Evolutionary conservation across 2,329 filamentous ascomycete species (phyloP).

Genomic region (Neophaeococcomyces mojaviensis): DNA sequence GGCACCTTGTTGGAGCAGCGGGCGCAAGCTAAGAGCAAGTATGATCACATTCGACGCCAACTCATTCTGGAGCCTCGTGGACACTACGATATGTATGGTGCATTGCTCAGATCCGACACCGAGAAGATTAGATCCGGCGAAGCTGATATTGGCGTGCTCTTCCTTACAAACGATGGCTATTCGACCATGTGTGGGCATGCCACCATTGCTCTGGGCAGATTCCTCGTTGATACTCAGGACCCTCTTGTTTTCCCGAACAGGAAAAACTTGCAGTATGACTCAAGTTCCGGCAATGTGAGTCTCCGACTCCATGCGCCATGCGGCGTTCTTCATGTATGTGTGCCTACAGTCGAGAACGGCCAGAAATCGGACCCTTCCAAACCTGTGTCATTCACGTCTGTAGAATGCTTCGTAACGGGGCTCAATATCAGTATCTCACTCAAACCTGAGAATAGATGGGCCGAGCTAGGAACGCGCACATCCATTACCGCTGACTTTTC

Average conservation of each 20-base stretch:
- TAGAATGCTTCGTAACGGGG: conserved; percentile 36
- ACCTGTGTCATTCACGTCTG: conserved; percentile 35
- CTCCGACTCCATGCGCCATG: conserved; percentile 40
- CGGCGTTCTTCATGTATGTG: conserved; percentile 35
- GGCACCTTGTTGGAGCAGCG: conserved; percentile 38
- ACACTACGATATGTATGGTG: conserved; percentile 47
- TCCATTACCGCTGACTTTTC: conserved; percentile 27
- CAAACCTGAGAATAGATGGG: conserved; percentile 30
- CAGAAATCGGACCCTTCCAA: conserved; percentile 31
- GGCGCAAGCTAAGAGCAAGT: conserved; percentile 30
- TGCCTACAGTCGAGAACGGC: conserved; percentile 29
- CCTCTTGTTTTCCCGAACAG: conserved; percentile 32
- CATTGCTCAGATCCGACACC: conserved; percentile 37
- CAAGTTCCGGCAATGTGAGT: conserved; percentile 19
- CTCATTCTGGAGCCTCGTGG: conserved; percentile 44
- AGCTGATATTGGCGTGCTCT: conserved; percentile 44
- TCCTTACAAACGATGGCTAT: conserved; percentile 42
- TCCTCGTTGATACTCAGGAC: conserved; percentile 37
- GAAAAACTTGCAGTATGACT: conserved; percentile 26
- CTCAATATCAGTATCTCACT: conserved; percentile 28
- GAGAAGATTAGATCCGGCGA: conserved; percentile 33
- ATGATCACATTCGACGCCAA: conserved; percentile 35
- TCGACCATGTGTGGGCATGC: conserved; percentile 48
- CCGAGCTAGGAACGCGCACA: conserved; percentile 26
- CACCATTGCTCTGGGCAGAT: conserved; percentile 43